Conservation (phyloP, 176 grass and related monocot genomes). For the Avena insularis region DNA sequence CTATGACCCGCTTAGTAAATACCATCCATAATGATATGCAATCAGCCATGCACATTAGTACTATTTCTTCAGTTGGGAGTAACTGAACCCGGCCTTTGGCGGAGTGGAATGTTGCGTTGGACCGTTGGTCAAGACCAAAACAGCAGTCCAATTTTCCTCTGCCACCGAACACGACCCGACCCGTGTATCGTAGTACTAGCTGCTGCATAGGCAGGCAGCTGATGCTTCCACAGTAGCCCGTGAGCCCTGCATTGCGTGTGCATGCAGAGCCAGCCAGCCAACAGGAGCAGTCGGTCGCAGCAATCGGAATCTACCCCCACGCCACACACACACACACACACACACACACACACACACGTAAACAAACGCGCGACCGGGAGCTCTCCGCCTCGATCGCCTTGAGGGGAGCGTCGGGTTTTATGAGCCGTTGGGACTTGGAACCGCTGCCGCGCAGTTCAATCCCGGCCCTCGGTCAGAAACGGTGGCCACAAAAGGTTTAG, state of each 20-base stretch:
- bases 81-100: too few species aligned
- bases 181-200: too few species aligned
- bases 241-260: not conserved
- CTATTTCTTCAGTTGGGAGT: too few species aligned
- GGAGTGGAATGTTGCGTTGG: not conserved
- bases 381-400: not conserved
- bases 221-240: slow-evolving; percentile 2
- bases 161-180: not conserved
- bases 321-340: not conserved
- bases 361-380: not conserved
- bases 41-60: too few species aligned
- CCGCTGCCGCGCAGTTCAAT: not conserved
- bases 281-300: slow-evolving; percentile 14
- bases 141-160: not conserved
- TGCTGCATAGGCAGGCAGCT: not conserved
- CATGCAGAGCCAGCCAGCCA: not conserved
- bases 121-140: slow-evolving; percentile 11
- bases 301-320: slow-evolving; percentile 38
- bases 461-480: not conserved
- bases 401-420: slow-evolving; percentile 18
- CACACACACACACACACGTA: not conserved
- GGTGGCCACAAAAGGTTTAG: not conserved
- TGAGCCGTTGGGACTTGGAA: slow-evolving; percentile 42
- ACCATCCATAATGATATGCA: too few species aligned
- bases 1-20: too few species aligned